These are phyloP conservation scores for Rhizophagus sp. DNA, from an alignment of 192 early-diverging fungal genomes.

Conservation along the genomic window DNA sequence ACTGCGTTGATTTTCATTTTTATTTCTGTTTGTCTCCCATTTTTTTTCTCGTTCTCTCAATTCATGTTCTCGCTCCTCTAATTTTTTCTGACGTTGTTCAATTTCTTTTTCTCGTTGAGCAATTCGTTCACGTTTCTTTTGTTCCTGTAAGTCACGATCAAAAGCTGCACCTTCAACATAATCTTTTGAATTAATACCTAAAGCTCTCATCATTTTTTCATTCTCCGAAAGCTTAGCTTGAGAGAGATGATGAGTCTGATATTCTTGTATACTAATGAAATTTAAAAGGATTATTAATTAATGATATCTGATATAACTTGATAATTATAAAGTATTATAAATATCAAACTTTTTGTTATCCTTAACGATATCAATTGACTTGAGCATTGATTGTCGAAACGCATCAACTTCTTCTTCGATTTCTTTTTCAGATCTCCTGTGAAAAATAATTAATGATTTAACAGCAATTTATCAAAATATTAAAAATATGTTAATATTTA, in stretches of 20 bases:
- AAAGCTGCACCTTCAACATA: slow-evolving; percentile 80
- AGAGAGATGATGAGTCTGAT: slow-evolving; percentile 71
- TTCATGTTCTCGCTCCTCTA: background rate
- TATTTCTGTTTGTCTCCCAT: background rate
- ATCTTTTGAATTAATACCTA: slow-evolving; percentile 63
- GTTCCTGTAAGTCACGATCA: slow-evolving; percentile 68
- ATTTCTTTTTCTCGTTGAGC: slow-evolving; percentile 37
- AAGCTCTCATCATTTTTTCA: slow-evolving; percentile 59
- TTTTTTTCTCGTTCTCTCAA: background rate
- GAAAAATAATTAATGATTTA: too few species aligned
- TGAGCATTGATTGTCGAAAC: slow-evolving; percentile 60
- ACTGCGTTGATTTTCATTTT: background rate
- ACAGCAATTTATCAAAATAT: background rate
- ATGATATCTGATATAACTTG: background rate
- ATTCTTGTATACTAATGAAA: slow-evolving; percentile 47
- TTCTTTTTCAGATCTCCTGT: slow-evolving; percentile 60
- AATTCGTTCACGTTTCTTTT: slow-evolving; percentile 40
- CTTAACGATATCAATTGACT: slow-evolving; percentile 11
- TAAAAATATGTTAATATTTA: slow-evolving; percentile 26
- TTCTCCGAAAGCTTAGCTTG: slow-evolving; percentile 75
- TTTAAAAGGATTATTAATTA: background rate
- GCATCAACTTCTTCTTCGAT: slow-evolving; percentile 65
- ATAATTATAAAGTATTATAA: background rate
- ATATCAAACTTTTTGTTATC: slow-evolving; percentile 23
- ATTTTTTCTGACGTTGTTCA: slow-evolving; percentile 35